These are phyloP conservation scores for Solanum etuberosum DNA, from an alignment of 257 asterid genomes.

Conservation along the genomic window DNA sequence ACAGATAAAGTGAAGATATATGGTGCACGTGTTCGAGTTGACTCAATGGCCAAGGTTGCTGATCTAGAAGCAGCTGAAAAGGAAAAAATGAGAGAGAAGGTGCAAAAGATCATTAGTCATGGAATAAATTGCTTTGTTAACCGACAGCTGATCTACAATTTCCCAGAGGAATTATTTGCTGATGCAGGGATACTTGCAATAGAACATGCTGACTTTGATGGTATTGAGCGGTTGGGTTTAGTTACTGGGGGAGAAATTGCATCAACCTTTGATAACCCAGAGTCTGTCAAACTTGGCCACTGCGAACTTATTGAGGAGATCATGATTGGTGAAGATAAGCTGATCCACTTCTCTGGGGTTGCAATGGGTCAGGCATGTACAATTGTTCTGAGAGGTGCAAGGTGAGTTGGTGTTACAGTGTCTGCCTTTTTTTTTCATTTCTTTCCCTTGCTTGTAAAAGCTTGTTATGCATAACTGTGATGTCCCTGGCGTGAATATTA, in stretches of 20 bases:
- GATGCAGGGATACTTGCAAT: conserved; percentile 97
- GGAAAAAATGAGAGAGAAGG: conserved; percentile 92
- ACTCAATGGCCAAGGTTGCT: conserved; percentile 97
- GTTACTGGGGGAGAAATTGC: conserved; percentile 98
- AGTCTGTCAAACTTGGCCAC: conserved; percentile 89
- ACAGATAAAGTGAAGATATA: conserved; percentile 95
- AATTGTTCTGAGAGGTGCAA: conserved; percentile 89
- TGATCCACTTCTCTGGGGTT: conserved; percentile 95
- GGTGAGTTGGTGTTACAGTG: conserved; percentile 21
- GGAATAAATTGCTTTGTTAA: conserved; percentile 94
- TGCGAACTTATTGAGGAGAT: conserved; percentile 91
- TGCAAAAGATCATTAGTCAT: conserved; percentile 75
- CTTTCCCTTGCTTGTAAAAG: not conserved
- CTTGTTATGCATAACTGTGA: not conserved
- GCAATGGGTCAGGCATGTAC: conserved; percentile 98
- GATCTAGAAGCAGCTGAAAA: conserved; percentile 92
- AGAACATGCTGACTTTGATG: conserved; percentile 99
- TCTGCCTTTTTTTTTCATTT: not conserved
- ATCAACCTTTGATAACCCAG: conserved; percentile 92
- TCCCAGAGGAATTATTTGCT: conserved; percentile 92
- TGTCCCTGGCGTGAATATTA: not conserved
- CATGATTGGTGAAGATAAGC: conserved; percentile 95
- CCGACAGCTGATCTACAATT: conserved; percentile 88
- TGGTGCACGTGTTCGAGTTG: conserved; percentile 98
- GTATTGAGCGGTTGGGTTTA: conserved; percentile 86